Base-by-base conservation (phyloP, 805 yeast genomes). In the Komagataella populi region DNA sequence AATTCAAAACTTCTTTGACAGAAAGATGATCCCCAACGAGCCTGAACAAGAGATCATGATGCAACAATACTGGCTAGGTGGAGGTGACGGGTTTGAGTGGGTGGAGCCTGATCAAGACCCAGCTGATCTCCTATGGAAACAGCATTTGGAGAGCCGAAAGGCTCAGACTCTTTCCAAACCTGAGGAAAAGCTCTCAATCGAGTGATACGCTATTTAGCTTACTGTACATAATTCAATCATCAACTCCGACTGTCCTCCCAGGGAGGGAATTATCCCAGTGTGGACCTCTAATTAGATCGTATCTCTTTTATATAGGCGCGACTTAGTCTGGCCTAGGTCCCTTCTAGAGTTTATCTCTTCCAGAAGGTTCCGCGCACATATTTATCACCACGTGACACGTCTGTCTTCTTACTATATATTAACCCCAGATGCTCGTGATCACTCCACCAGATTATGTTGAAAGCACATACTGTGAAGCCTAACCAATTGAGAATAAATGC, bases 41-140 rank as follows among this genome's bases (percentile, higher is more conserved):
- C 80, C 84, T 48, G 78, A 81, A 51, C 83, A 78, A 54, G 95
- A 87, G 54, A 61, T 77, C 48, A 72, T 80, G 69, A 58, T 87
- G 57, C 84, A 86, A 60, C 95, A 88, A 57, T 87, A 86, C 66
- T 87, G 96, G 96, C 79, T 86, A 61, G 74, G 84, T 46, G 86
- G 87, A 6, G 96, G 96, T 30, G 90, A 83, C 51, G 89, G 88
- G 12, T 87, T 85, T 60, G 86, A 83, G 54, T 87, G 96, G 96
- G 83, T 78, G 10, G 96, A 87, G 60, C 95, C 95, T 0, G 96
- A 87, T 61, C 84, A 84, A 60, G 96, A 87, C 60, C 96, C 96
- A 0, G 95, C 93, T 0, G 88, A 82, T 18, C 55, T 80, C 16
- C 53, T 62, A 17, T 63, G 69, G 70, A 59, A 62, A 59, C 50